Conservation (phyloP, 192 early-diverging fungal genomes). For the Lobosporangium transversale region DNA sequence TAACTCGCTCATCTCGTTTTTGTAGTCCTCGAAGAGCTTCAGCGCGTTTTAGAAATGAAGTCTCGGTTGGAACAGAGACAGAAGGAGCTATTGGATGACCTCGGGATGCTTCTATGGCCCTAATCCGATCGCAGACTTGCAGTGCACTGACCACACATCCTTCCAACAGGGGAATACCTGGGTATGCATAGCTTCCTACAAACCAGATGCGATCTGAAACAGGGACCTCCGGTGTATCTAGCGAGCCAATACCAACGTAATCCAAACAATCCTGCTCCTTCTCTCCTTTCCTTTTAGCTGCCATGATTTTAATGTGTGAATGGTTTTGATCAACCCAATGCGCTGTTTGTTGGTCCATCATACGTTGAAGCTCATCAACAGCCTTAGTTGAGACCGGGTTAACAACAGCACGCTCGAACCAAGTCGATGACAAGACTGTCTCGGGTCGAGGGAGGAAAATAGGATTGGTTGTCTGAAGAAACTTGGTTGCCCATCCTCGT, state of each 20-base stretch:
- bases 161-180: constrained; percentile 70
- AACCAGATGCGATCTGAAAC: constrained; percentile 57
- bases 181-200: constrained; percentile 66
- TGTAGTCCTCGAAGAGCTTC: constrained; percentile 9
- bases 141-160: constrained; percentile 66
- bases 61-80: background rate
- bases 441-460: constrained; percentile 43
- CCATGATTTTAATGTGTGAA: background rate
- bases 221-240: constrained; percentile 1
- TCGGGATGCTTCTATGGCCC: constrained; percentile 3
- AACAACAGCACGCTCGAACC: constrained; percentile 65
- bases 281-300: background rate
- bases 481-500: constrained; percentile 8
- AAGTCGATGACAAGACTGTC: constrained; percentile 50
- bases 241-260: background rate
- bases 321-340: background rate
- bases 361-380: constrained; percentile 56
- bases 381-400: constrained; percentile 59
- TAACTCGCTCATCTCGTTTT: constrained; percentile 9
- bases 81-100: constrained; percentile 1
- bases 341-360: constrained; percentile 30
- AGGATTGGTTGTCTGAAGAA: constrained; percentile 72
- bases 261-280: background rate
- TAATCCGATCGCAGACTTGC: constrained; percentile 57
- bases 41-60: background rate